These are phyloP conservation scores for Xylariaceae sp. DNA, from an alignment of 2,329 filamentous ascomycete genomes.

Conservation along the genomic window DNA sequence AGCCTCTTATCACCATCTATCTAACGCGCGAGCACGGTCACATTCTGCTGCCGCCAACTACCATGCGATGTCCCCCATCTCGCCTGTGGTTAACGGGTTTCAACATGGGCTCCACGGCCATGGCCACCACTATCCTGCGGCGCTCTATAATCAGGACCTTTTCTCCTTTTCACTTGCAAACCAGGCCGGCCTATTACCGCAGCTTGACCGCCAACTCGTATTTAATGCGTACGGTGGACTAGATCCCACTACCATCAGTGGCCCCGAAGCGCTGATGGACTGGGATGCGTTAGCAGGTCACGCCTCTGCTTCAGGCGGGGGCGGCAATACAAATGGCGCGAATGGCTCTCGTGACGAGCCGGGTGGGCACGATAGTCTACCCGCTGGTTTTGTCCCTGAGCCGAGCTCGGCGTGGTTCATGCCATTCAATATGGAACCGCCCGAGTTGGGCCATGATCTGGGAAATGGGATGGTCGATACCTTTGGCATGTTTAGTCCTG, in stretches of 20 bases:
- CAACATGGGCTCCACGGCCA: slow-evolving; percentile 35
- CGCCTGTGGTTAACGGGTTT: slow-evolving; percentile 48
- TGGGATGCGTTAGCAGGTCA: slow-evolving; percentile 53
- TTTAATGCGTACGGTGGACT: slow-evolving; percentile 72
- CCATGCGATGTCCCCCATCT: slow-evolving; percentile 59
- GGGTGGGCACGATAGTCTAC: slow-evolving; percentile 36
- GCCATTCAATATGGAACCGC: slow-evolving; percentile 89
- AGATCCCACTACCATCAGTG: slow-evolving; percentile 50
- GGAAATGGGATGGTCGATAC: slow-evolving; percentile 54
- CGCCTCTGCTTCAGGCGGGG: slow-evolving; percentile 37
- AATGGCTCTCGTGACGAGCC: slow-evolving; percentile 40
- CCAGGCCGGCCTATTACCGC: slow-evolving; percentile 64
- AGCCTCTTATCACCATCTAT: slow-evolving; percentile 50
- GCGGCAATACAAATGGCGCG: slow-evolving; percentile 41
- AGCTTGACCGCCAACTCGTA: slow-evolving; percentile 78
- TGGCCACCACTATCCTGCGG: slow-evolving; percentile 43
- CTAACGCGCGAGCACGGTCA: slow-evolving; percentile 47
- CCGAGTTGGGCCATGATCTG: slow-evolving; percentile 61
- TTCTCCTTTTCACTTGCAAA: slow-evolving; percentile 59
- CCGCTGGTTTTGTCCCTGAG: slow-evolving; percentile 46
- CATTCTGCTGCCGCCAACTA: slow-evolving; percentile 49
- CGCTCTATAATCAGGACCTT: slow-evolving; percentile 59
- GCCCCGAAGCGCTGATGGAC: slow-evolving; percentile 50
- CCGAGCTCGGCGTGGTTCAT: slow-evolving; percentile 83
- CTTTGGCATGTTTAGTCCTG: slow-evolving; percentile 57